phyloP scores from a whole-genome alignment of 768 basidiomycete species.

The Collybia nuda region DNA sequence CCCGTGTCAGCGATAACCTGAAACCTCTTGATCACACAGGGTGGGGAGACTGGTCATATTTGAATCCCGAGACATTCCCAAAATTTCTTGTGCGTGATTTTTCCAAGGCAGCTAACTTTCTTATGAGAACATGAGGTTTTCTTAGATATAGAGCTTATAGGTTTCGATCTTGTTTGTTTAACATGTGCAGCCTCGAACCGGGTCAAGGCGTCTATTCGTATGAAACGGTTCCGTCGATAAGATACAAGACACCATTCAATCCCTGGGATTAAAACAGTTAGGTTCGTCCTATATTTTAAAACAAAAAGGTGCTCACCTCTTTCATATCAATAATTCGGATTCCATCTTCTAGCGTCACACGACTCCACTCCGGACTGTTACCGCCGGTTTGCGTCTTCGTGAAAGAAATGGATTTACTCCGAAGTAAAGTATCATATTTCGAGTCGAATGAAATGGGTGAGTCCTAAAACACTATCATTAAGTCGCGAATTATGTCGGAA shows the following conservation, averaged over 20 bases:
- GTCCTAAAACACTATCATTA: constrained; percentile 29
- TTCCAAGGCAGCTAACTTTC: no score
- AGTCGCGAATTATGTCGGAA: not conserved
- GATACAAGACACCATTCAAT: constrained; percentile 55
- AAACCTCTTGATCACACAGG: no score
- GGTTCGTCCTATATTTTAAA: not conserved
- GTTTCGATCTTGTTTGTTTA: no score
- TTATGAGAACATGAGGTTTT: no score
- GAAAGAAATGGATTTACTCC: constrained; percentile 59
- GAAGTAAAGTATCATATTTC: constrained; percentile 56
- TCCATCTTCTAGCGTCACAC: constrained; percentile 54
- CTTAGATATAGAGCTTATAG: no score
- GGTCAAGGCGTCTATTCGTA: constrained; percentile 15
- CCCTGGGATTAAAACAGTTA: constrained; percentile 31
- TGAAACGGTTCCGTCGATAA: constrained; percentile 54
- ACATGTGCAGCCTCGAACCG: no score
- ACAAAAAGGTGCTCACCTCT: constrained; percentile 43
- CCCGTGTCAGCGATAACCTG: no score
- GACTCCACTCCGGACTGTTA: constrained; percentile 53
- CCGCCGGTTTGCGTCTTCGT: constrained; percentile 33
- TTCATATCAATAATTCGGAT: constrained; percentile 57
- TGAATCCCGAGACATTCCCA: no score
- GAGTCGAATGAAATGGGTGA: constrained; percentile 47
- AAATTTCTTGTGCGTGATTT: no score
- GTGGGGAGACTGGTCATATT: no score